Evolutionary conservation across 2,329 filamentous ascomycete species (phyloP), one percentile per base, ranked within the genome.

Genomic region (Colletotrichum limetticola): DNA sequence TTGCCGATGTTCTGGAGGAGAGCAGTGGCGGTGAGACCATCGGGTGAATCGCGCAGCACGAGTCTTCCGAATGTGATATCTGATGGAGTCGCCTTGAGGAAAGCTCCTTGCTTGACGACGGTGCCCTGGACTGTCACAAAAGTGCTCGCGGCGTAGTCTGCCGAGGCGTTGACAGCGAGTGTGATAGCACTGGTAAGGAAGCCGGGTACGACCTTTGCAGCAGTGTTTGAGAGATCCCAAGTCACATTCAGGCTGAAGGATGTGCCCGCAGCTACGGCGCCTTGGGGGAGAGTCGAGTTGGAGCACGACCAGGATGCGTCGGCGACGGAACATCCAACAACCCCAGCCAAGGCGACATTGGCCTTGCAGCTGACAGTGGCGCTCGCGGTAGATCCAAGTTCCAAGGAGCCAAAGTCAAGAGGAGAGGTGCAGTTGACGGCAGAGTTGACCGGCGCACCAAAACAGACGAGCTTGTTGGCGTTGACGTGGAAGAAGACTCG

Each of bases 401-500:
- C 77, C 3, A 84, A 75, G 52, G 78, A 76, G 5, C 83, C 83
- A 75, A 85, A 85, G 52, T 83, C 77, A 22, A 85, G 78, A 5
- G 82, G 82, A 28, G 80, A 79, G 14, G 79, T 81, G 68, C 85
- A 86, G 66, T 79, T 82, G 16, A 86, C 74, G 4, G 85, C 82
- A 5, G 83, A 70, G 61, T 83, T 82, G 58, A 86, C 84, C 4
- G 84, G 84, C 14, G 83, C 83, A 7, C 82, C 83, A 24, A 83
- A 74, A 49, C 79, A 80, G 19, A 81, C 77, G 14, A 83, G 71
- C 58, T 77, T 78, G 16, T 80, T 80, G 67, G 78, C 80, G 37
- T 70, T 75, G 35, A 80, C 78, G 9, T 81, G 79, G 30, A 82
- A 78, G 63, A 83, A 84, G 0, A 81, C 76, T 16, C 81, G 76